Conservation (phyloP, 768 basidiomycete species). For the Podaxis mareebaensis region DNA sequence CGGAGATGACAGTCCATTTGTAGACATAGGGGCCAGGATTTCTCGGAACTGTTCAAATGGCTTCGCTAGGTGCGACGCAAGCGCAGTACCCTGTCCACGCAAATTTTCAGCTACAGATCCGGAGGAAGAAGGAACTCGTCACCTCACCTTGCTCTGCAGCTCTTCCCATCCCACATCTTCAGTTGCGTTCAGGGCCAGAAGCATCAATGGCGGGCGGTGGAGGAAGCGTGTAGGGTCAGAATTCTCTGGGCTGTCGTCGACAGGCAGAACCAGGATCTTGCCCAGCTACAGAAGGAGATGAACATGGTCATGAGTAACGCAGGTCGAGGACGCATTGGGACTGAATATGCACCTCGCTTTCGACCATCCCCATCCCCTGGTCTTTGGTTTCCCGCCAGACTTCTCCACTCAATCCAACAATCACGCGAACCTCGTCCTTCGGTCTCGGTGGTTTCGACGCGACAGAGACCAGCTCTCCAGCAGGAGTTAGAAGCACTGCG, state of each 20-base stretch:
- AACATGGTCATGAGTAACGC: not conserved
- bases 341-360: slow-evolving; percentile 62
- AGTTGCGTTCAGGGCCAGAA: slow-evolving; percentile 69
- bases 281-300: slow-evolving; percentile 51
- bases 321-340: not conserved
- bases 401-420: slow-evolving; percentile 72
- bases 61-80: slow-evolving; percentile 45
- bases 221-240: slow-evolving; percentile 26
- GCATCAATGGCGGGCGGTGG: slow-evolving; percentile 55
- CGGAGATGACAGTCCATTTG: slow-evolving; percentile 23
- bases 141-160: slow-evolving; percentile 57
- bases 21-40: slow-evolving; percentile 27
- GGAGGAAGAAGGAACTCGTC: slow-evolving; percentile 18
- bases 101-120: slow-evolving; percentile 10
- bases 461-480: slow-evolving; percentile 74
- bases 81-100: slow-evolving; percentile 36
- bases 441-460: slow-evolving; percentile 54
- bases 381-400: slow-evolving; percentile 77
- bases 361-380: slow-evolving; percentile 68
- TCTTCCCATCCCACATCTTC: slow-evolving; percentile 65
- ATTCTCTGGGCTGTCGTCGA: slow-evolving; percentile 40
- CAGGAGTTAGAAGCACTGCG: slow-evolving; percentile 66
- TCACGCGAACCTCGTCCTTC: slow-evolving; percentile 74
- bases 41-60: slow-evolving; percentile 45
- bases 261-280: slow-evolving; percentile 65